Conservation (phyloP, 176 grass and related monocot genomes). For the Ensete glaucum region DNA sequence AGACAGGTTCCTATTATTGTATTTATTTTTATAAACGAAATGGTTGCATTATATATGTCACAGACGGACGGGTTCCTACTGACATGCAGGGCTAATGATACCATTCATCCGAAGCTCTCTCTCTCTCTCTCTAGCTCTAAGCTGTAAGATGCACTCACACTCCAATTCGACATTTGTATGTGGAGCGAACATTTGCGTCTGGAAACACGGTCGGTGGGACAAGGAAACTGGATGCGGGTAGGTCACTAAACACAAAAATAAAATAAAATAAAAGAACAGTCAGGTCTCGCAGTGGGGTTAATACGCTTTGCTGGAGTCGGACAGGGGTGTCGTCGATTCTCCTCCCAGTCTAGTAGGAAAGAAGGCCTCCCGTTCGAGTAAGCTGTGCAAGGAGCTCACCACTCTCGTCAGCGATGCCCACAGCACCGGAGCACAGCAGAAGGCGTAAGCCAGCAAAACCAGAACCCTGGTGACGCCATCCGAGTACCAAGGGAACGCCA, state of each 20-base stretch:
- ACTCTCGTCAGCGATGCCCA: slow-evolving; percentile 59
- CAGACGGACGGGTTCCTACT: too few relatives aligned
- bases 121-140: too few relatives aligned
- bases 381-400: slow-evolving; percentile 45
- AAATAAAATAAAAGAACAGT: background rate
- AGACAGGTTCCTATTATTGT: too few relatives aligned
- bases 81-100: too few relatives aligned
- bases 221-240: background rate
- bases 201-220: too few relatives aligned
- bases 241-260: background rate
- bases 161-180: too few relatives aligned
- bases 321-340: slow-evolving; percentile 41
- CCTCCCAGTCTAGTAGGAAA: slow-evolving; percentile 57
- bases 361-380: slow-evolving; percentile 69
- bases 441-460: slow-evolving; percentile 41
- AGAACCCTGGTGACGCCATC: slow-evolving; percentile 55
- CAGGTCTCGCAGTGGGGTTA: slow-evolving; percentile 29
- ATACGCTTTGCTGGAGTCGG: slow-evolving; percentile 73
- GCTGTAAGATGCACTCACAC: too few relatives aligned
- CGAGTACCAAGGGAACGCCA: slow-evolving; percentile 87
- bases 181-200: too few relatives aligned
- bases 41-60: too few relatives aligned
- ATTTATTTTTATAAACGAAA: too few relatives aligned
- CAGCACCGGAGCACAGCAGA: slow-evolving; percentile 48
- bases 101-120: too few relatives aligned